Evolutionary conservation across 345 rosid species (phyloP).

Genomic region (Lagerstroemia speciosa): DNA sequence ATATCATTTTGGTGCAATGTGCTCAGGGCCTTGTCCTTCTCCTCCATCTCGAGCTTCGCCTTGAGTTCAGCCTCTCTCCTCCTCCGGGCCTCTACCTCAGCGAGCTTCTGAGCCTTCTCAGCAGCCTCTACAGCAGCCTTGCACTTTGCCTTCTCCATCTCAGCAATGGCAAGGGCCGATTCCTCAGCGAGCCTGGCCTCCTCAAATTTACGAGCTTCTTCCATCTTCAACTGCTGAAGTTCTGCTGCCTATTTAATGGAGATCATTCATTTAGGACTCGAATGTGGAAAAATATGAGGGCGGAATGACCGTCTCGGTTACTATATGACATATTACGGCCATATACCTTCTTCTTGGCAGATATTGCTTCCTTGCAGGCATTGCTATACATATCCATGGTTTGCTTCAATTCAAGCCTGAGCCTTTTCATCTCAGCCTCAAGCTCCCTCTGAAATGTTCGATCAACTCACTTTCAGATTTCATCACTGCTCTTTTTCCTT

Average conservation of each 20-base stretch:
- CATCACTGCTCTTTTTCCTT: background rate
- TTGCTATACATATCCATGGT: slow-evolving; percentile 86
- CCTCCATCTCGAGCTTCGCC: slow-evolving; percentile 58
- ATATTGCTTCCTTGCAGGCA: slow-evolving; percentile 84
- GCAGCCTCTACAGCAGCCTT: slow-evolving; percentile 85
- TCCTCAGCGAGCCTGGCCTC: slow-evolving; percentile 67
- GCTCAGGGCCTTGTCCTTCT: slow-evolving; percentile 60
- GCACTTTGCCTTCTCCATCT: slow-evolving; percentile 83
- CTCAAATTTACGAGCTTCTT: slow-evolving; percentile 61
- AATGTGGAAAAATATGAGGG: background rate
- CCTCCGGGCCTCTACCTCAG: slow-evolving; percentile 54
- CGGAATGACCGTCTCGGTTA: too few species aligned
- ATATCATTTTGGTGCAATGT: slow-evolving; percentile 53
- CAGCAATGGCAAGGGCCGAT: slow-evolving; percentile 64
- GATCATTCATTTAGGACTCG: background rate
- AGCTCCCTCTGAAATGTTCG: slow-evolving; percentile 38
- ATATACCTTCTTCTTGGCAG: slow-evolving; percentile 57
- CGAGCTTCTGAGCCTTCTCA: slow-evolving; percentile 59
- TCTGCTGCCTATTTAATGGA: slow-evolving; percentile 50
- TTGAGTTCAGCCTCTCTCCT: slow-evolving; percentile 62
- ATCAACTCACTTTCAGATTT: background rate
- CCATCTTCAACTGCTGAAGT: slow-evolving; percentile 56
- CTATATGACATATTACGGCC: background rate
- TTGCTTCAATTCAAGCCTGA: slow-evolving; percentile 77
- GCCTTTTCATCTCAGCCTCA: slow-evolving; percentile 79